Percentiles rank a stretch among this genome's conserved stretches.
These are phyloP conservation scores for Fremontodendron californicum DNA, from an alignment of 345 rosid genomes.

Conservation along the genomic window DNA sequence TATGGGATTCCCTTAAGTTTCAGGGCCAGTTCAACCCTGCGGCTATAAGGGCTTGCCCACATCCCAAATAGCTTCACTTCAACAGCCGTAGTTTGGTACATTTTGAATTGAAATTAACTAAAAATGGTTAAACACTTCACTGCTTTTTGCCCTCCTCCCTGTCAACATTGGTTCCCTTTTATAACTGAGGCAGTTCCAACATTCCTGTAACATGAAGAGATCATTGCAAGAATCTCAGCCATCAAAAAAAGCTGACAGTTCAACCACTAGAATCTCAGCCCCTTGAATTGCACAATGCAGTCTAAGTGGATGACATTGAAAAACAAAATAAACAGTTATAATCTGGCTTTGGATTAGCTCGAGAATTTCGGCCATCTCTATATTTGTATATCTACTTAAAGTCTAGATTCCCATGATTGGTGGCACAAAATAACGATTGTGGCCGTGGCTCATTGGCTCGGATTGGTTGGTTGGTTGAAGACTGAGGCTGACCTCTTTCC, in stretches of 20 bases:
- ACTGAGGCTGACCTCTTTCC: background rate
- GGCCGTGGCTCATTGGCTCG: background rate
- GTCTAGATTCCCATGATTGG: conserved; percentile 7
- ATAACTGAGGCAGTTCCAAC: background rate
- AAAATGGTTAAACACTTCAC: background rate
- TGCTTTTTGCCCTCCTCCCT: no score
- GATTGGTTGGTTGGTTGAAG: background rate
- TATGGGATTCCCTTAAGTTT: conserved; percentile 7
- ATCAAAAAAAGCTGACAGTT: background rate
- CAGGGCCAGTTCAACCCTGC: background rate
- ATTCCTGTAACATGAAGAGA: background rate
- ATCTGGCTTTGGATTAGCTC: background rate
- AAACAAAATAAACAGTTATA: background rate
- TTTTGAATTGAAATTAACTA: background rate
- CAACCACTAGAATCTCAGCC: conserved; percentile 5
- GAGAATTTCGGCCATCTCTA: background rate
- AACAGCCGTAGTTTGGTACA: background rate
- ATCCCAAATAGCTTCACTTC: conserved; percentile 3
- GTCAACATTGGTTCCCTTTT: background rate
- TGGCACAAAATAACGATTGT: background rate
- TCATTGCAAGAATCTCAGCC: background rate
- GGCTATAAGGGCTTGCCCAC: background rate
- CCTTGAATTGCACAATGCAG: conserved; percentile 6
- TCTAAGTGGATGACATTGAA: conserved; percentile 8
- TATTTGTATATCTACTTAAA: background rate